A percentile compares a stretch with the other conserved stretches of the same genome.
These are phyloP conservation scores for Diaporthe sp. DNA, from an alignment of 2,329 filamentous ascomycete species.

Conservation along the genomic window DNA sequence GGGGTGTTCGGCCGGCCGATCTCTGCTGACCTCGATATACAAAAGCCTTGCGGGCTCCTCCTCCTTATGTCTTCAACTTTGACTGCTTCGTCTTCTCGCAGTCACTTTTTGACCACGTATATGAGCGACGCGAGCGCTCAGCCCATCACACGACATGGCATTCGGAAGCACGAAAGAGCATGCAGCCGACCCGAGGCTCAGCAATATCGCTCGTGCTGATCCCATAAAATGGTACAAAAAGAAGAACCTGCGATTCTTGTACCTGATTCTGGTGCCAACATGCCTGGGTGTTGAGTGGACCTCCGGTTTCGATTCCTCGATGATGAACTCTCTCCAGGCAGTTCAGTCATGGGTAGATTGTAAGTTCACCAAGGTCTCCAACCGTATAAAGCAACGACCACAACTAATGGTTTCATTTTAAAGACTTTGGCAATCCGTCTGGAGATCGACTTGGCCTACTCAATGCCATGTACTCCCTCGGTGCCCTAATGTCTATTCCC, in stretches of 20 bases:
- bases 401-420: slow-evolving; percentile 45
- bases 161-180: slow-evolving; percentile 53
- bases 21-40: slow-evolving; percentile 3
- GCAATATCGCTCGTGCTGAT: slow-evolving; percentile 53
- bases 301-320: slow-evolving; percentile 57
- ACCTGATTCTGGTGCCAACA: slow-evolving; percentile 57
- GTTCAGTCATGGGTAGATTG: slow-evolving; percentile 56
- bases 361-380: slow-evolving; percentile 40
- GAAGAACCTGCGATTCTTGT: slow-evolving; percentile 55
- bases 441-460: slow-evolving; percentile 57
- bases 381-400: neutral
- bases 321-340: slow-evolving; percentile 60
- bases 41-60: neutral
- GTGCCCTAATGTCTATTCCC: slow-evolving; percentile 58
- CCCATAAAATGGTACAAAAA: slow-evolving; percentile 57
- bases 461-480: slow-evolving; percentile 59
- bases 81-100: neutral
- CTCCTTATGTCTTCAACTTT: neutral
- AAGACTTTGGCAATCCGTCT: slow-evolving; percentile 55
- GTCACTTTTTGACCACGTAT: neutral
- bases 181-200: slow-evolving; percentile 51
- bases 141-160: slow-evolving; percentile 15
- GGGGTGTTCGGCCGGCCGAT: neutral
- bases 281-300: slow-evolving; percentile 61
- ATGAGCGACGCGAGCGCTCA: neutral